Base-by-base conservation (phyloP, 2,329 filamentous ascomycete genomes). In the Alternaria sp. region DNA sequence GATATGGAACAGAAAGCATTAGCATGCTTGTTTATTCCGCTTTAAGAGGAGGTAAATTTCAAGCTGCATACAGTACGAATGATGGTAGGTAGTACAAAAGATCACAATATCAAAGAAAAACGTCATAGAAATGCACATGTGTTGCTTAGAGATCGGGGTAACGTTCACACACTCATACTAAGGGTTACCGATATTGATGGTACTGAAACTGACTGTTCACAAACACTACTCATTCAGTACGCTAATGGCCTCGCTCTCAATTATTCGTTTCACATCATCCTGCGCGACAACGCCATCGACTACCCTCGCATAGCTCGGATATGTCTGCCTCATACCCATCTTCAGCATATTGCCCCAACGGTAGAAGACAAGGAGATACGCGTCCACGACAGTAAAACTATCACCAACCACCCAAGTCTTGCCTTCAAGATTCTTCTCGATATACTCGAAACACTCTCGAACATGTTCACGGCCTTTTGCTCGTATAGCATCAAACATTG, bases 311-410 rank as follows among this genome's bases (percentile, higher is more conserved):
- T 68, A 71, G 18, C 55, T 65, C 10, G 65, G 68, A 46, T 62
- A 72, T 0, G 56, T 57, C 38, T 63, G 44, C 40, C 49, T 46
- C 68, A 72, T 69, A 6, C 34, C 51, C 16, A 72, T 55, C 28
- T 55, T 56, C 5, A 49, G 3, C 14, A 30, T 12, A 32, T 59
- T 64, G 1, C 66, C 70, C 70, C 69, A 73, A 7, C 64, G 48
- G 52, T 63, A 73, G 30, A 69, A 69, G 5, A 70, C 62, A n/a
- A 66, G 58, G 41, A 71, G 27, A 63, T 69, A 71, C 20, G 63
- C 67, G 36, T 38, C 36, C n/a, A 38, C 36, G 16, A 38, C 36
- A 8, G 36, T 38, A 18, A 38, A 38, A n/a, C n/a, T 2, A 18
- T 38, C 36, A 10, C n/a, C 36, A 9, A 18, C n/a, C 16, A 6